A percentile compares a stretch with the other conserved stretches of the same genome.
Evolutionary conservation across 441 rosid genomes (phyloP).

Genomic region (Croton laevigatus): DNA sequence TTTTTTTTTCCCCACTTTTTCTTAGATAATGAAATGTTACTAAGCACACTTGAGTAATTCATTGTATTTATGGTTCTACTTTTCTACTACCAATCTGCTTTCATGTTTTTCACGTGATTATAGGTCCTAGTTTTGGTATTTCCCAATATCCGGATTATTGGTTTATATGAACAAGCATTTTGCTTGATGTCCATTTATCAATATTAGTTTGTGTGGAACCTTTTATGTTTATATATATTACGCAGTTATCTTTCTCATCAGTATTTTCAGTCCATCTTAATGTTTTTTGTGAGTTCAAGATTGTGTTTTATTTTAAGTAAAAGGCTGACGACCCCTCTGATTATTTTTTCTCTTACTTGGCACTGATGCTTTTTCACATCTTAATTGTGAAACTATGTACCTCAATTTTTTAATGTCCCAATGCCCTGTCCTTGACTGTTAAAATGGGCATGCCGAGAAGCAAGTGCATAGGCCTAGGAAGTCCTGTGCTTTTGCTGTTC

Average conservation of each 20-base stretch:
- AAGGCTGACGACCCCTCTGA: not conserved
- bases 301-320: not conserved
- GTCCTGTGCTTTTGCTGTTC: not conserved
- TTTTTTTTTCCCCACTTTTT: no score
- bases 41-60: no score
- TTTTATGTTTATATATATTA: not conserved
- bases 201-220: not conserved
- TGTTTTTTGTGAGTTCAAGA: not conserved
- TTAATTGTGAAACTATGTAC: not conserved
- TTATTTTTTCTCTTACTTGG: not conserved
- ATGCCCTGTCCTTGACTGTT: not conserved
- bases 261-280: no score
- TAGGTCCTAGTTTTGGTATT: no score
- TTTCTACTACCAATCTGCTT: no score
- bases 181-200: no score
- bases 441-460: not conserved
- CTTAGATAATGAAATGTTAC: no score
- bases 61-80: no score
- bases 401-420: not conserved
- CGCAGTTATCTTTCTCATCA: no score
- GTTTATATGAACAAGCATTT: no score
- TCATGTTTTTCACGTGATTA: no score
- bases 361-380: not conserved
- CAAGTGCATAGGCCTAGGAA: not conserved
- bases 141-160: no score